Base-by-base conservation (phyloP, 208 protist species). In the Trypanosomatidae sp. region DNA sequence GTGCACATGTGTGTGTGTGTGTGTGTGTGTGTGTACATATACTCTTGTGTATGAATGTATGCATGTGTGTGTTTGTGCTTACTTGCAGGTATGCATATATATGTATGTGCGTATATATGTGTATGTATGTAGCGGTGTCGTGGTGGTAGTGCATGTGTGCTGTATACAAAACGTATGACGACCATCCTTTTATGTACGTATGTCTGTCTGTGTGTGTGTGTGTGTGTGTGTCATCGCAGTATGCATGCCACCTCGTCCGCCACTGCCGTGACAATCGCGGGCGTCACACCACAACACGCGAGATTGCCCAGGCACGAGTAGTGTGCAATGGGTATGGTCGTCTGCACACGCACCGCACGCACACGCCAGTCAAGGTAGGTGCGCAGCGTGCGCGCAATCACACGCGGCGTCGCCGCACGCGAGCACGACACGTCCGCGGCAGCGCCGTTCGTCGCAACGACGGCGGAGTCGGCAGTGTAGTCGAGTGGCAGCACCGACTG, bases 341-440 rank as follows among this genome's bases (percentile, higher is more conserved):
- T 48, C 15, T 49, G 51, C 26, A 75, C 63, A 3, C 75, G 62
- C 15, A 85, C 48, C 6, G 64, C 71, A 6, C 72, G 61, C 37
- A 85, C 54, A 8, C 58, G 58, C 71, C 75, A 85, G 25, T 71
- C 64, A 24, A 85, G 53, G 19, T 59, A 42, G 25, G 44, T 42
- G 8, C 75, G 62, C 43, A 85, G 54, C 28, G 27, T 15, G 16
- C 53, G 53, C 18, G 70, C 75, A 44, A 85, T 85, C 24, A 27
- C 30, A 13, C 60, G 61, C 11, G 56, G 69, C 8, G 47, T 60
- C 37, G 41, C 19, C n/a, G n/a, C n/a, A 6, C 51, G 58, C 45
- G 47, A 65, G 28, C 41, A 42, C 18, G 58, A 51, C 18, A 53
- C 13, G 24, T 48, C n/a, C n/a, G n/a, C n/a, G n/a, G n/a, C n/a